Percentiles rank a stretch among this genome's conserved stretches.
Evolutionary conservation across 805 yeast species (phyloP).

Genomic region (Tetrapisispora arboricola): DNA sequence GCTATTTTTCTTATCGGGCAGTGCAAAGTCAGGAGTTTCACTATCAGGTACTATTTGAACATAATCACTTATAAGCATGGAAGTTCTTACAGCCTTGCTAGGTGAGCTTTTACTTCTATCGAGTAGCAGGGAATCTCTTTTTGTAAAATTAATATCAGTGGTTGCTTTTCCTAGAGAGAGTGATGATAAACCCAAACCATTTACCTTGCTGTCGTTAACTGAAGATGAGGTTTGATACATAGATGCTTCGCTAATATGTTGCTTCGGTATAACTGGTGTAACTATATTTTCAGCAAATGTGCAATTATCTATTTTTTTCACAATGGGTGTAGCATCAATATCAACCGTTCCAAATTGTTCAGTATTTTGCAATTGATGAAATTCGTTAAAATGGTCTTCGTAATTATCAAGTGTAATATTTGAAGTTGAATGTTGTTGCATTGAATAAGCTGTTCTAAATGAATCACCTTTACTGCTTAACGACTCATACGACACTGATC

Average conservation of each 20-base stretch:
- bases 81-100: slow-evolving; percentile 14
- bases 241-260: background rate
- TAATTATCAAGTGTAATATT: background rate
- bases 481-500: background rate
- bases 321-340: background rate
- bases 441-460: slow-evolving; percentile 6
- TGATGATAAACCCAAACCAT: background rate
- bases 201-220: background rate
- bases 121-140: background rate
- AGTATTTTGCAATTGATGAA: background rate
- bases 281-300: background rate
- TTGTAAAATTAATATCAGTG: background rate
- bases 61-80: slow-evolving; percentile 10
- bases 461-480: slow-evolving; percentile 4
- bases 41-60: background rate
- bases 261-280: background rate
- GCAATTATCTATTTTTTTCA: background rate
- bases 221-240: background rate
- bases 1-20: background rate
- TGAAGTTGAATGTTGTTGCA: background rate
- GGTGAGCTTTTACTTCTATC: slow-evolving; percentile 7
- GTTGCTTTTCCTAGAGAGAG: background rate
- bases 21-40: background rate
- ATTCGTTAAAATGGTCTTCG: background rate
- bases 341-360: background rate